Conservation (phyloP, 768 basidiomycete species). For the Collybia sp. region DNA sequence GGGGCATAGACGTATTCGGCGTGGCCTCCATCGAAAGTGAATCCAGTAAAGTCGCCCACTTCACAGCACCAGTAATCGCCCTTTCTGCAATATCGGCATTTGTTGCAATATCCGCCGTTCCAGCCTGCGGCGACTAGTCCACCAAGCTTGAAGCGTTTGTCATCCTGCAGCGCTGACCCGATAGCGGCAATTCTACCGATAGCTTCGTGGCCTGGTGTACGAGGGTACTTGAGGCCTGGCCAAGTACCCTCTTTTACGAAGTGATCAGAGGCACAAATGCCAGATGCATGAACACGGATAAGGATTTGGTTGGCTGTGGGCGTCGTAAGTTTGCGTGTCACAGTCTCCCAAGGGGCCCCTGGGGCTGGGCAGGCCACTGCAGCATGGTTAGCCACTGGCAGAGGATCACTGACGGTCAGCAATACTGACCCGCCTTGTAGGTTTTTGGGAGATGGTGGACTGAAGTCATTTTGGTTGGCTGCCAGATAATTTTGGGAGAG, state of each 20-base stretch:
- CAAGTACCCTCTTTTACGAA: slow-evolving; percentile 6
- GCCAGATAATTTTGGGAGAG: too few species aligned
- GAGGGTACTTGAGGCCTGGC: slow-evolving; percentile 5
- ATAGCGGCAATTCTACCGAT: slow-evolving; percentile 4
- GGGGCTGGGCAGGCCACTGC: not conserved
- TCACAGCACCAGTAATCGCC: slow-evolving; percentile 5
- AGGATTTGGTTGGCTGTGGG: slow-evolving; percentile 2
- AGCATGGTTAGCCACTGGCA: not conserved
- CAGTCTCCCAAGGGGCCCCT: not conserved
- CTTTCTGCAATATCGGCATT: slow-evolving; percentile 3
- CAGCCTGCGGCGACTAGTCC: slow-evolving; percentile 5
- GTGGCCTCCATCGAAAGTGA: slow-evolving; percentile 7
- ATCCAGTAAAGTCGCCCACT: slow-evolving; percentile 4
- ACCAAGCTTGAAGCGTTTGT: slow-evolving; percentile 3
- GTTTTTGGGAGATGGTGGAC: slow-evolving; percentile 2
- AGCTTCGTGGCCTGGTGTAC: slow-evolving; percentile 5
- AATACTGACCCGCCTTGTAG: slow-evolving; percentile 3
- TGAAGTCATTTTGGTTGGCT: not conserved
- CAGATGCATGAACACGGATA: slow-evolving; percentile 6
- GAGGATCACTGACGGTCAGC: not conserved
- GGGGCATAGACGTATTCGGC: slow-evolving; percentile 6
- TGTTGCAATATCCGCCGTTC: slow-evolving; percentile 6
- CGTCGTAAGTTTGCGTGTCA: not conserved
- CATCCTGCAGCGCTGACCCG: slow-evolving; percentile 1
- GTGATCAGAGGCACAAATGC: slow-evolving; percentile 6